These are phyloP conservation scores for Cytospora schulzeri DNA, from an alignment of 2,329 filamentous ascomycete genomes.

Conservation along the genomic window DNA sequence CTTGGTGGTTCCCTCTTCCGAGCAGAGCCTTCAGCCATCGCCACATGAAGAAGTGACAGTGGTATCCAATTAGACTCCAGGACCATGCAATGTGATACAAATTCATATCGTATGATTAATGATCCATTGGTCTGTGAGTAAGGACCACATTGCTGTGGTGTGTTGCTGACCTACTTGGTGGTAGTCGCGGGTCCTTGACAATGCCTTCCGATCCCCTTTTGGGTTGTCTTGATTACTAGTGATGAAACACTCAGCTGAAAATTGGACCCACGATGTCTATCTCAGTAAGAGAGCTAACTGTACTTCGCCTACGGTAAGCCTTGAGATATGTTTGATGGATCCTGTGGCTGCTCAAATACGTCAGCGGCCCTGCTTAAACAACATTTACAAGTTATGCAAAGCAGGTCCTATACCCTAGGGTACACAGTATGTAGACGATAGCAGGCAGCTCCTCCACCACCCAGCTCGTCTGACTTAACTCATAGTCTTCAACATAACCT, in stretches of 20 bases:
- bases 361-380: background rate
- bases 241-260: background rate
- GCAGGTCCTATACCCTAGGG: no score
- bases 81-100: background rate
- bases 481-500: no score
- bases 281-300: background rate
- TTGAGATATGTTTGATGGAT: background rate
- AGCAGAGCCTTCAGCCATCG: background rate
- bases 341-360: background rate
- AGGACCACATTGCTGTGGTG: background rate
- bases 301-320: background rate
- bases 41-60: background rate
- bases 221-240: background rate
- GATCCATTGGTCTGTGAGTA: background rate
- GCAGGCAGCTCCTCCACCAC: background rate
- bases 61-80: background rate
- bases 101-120: background rate
- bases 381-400: no score
- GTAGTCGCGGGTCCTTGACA: background rate
- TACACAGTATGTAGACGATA: background rate
- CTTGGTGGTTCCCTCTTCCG: background rate
- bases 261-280: background rate
- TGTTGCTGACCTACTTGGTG: background rate
- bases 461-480: no score
- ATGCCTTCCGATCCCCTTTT: background rate